These are phyloP conservation scores for Calonectria pseudoreteaudii DNA, from an alignment of 2,329 filamentous ascomycete species.

Conservation along the genomic window DNA sequence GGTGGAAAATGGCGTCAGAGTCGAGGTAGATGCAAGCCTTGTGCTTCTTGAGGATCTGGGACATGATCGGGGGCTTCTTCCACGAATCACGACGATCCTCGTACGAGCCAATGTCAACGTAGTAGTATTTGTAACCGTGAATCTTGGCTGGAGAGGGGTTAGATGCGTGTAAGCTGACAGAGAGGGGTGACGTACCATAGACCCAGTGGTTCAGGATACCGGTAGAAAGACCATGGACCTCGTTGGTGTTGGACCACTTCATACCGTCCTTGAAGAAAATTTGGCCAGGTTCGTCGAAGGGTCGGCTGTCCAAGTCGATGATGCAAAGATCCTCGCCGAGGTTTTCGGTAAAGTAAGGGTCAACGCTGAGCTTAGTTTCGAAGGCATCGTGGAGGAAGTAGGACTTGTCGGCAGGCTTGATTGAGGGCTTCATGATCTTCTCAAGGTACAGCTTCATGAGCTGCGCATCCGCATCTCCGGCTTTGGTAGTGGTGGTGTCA, in stretches of 20 bases:
- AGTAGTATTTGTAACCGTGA: conserved; percentile 62
- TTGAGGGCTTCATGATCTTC: conserved; percentile 45
- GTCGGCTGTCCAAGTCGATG: conserved; percentile 58
- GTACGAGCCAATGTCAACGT: conserved; percentile 52
- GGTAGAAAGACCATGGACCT: conserved; percentile 52
- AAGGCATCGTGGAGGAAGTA: conserved; percentile 50
- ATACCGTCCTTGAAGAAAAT: conserved; percentile 51
- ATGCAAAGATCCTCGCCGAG: conserved; percentile 57
- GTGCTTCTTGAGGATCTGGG: conserved; percentile 56
- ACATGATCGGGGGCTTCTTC: conserved; percentile 58
- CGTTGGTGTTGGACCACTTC: conserved; percentile 48
- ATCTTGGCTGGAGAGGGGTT: conserved; percentile 51
- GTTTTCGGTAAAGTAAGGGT: conserved; percentile 46
- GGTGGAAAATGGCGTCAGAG: conserved; percentile 58
- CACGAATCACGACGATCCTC: conserved; percentile 58
- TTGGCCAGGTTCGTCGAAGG: conserved; percentile 50
- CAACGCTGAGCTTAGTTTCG: conserved; percentile 45
- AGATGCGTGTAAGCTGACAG: conserved; percentile 26
- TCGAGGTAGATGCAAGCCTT: conserved; percentile 58
- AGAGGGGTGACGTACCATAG: conserved; percentile 46
- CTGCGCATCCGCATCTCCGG: conserved; percentile 29
- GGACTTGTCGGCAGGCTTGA: conserved; percentile 38
- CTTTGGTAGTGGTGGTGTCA: not conserved
- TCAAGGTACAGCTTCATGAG: conserved; percentile 49
- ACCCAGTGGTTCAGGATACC: conserved; percentile 59